A percentile compares a stretch with the other conserved stretches of the same genome.
These are phyloP conservation scores for Wickerhamomyces alni DNA, from an alignment of 805 yeast genomes.

Conservation along the genomic window DNA sequence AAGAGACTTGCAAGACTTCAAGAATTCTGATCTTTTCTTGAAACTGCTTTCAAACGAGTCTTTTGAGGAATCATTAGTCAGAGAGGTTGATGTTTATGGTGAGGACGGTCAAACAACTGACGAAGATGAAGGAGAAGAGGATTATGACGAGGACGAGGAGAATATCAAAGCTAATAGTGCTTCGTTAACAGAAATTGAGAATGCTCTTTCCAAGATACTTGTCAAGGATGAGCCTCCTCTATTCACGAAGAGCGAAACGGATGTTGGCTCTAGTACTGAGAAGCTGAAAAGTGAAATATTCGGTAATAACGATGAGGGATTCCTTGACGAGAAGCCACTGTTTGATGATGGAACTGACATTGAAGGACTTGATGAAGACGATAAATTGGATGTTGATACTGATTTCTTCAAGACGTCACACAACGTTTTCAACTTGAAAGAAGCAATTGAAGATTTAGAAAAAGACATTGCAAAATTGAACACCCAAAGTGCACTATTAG, in stretches of 20 bases:
- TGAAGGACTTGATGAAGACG: constrained; percentile 16
- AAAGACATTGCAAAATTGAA: constrained; percentile 51
- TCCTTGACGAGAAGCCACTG: constrained; percentile 19
- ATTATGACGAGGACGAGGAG: constrained; percentile 1
- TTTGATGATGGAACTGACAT: constrained; percentile 21
- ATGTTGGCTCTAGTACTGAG: neutral
- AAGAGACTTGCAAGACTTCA: constrained; percentile 53
- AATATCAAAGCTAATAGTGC: neutral
- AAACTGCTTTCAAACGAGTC: constrained; percentile 43
- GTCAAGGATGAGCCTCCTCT: neutral
- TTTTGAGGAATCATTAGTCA: constrained; percentile 24
- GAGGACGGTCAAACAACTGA: neutral
- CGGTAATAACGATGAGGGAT: constrained; percentile 17
- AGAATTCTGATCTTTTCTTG: constrained; percentile 48
- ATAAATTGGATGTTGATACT: constrained; percentile 25
- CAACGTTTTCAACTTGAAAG: constrained; percentile 58
- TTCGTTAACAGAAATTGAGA: constrained; percentile 26
- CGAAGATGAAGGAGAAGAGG: neutral
- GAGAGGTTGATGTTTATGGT: constrained; percentile 22
- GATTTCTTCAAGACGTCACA: constrained; percentile 56
- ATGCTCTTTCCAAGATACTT: constrained; percentile 25
- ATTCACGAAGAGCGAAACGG: neutral
- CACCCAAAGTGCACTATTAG: constrained; percentile 58
- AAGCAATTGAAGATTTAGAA: constrained; percentile 56
- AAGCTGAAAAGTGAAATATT: constrained; percentile 18